Base-by-base conservation (phyloP, 495 filamentous ascomycete species). In the Xylaria palmicola region DNA sequence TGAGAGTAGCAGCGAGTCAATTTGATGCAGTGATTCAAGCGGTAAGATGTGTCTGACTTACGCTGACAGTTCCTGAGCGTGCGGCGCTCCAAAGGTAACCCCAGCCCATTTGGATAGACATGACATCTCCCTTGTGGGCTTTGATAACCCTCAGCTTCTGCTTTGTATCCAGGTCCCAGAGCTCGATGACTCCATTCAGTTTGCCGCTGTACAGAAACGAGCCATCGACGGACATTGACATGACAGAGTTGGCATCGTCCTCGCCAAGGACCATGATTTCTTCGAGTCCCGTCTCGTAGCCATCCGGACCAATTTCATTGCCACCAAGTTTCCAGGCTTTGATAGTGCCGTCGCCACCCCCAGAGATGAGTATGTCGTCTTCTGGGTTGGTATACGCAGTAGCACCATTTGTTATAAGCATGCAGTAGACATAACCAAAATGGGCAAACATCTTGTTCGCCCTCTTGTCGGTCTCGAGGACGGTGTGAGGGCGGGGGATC, bases 81-180 rank as follows among this genome's bases (percentile, higher is more conserved):
- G 87, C 89, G 44, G 90, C 91, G 65, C 88, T 92, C 73, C 95
- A 96, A 15, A 97, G 81, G 48, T 89, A 86, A 3, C 91, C 90
- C 66, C 90, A 88, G 7, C 89, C 90, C 67, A 97, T 88, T 54
- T 87, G 83, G 50, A 98, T 79, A 8, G 91, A 87, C 77, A 93
- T 91, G 45, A 98, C 82, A 70, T 97, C 95, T 7, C 88, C 89
- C 20, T 84, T 86, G 61, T 93, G 88, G 19, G 86, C 82, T 65
- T 88, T 90, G 64, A 97, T 86, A 8, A 86, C 90, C 56, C 93
- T 83, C 19, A 98, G 80, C 50, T 94, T 87, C 77, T 98, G 94
- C 62, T 87, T 85, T 1, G 94, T 97, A 70, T 98, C 94, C 13
- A 98, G 79, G 67, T 98, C 96, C 94, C 94, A 98, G 15, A 98